Conservation (phyloP, 2,329 filamentous ascomycete species). For the Lecanicillium sp. region DNA sequence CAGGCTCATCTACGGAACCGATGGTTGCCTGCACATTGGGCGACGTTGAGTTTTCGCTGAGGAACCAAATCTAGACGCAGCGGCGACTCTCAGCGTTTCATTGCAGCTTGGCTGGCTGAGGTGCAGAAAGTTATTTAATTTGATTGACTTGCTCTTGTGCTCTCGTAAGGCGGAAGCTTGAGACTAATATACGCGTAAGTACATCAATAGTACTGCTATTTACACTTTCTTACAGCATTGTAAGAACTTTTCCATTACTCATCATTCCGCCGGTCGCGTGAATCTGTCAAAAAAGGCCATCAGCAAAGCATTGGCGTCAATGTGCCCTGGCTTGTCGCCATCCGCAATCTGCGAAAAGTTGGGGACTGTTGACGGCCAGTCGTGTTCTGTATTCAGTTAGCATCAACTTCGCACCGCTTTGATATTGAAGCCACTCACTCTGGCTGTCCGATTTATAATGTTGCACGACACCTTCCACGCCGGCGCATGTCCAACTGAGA, state of each 20-base stretch:
- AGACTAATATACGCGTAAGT: too few relatives aligned
- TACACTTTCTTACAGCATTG: not conserved
- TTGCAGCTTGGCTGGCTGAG: too few relatives aligned
- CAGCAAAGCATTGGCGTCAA: slow-evolving; percentile 38
- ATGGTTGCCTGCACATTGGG: too few relatives aligned
- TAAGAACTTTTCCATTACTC: too few relatives aligned
- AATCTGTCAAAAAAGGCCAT: slow-evolving; percentile 39
- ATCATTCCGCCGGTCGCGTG: slow-evolving; percentile 15
- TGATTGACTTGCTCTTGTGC: too few relatives aligned
- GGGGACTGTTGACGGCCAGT: slow-evolving; percentile 39
- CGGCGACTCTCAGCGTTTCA: too few relatives aligned
- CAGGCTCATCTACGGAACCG: too few relatives aligned
- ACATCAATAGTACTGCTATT: too few relatives aligned
- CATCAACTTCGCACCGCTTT: not conserved
- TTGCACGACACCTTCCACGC: slow-evolving; percentile 30
- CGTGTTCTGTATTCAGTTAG: slow-evolving; percentile 27
- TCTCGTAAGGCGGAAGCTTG: too few relatives aligned
- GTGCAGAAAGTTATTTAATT: too few relatives aligned
- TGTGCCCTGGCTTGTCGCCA: slow-evolving; percentile 33
- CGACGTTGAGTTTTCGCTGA: too few relatives aligned
- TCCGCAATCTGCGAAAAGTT: slow-evolving; percentile 38
- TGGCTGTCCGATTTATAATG: slow-evolving; percentile 40
- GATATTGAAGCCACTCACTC: slow-evolving; percentile 19
- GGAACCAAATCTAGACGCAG: too few relatives aligned
- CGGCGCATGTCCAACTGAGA: slow-evolving; percentile 35